Percentiles rank a stretch among this genome's conserved stretches.
Evolutionary conservation across 768 basidiomycete genomes (phyloP).

Genomic region (Jaapia argillacea): DNA sequence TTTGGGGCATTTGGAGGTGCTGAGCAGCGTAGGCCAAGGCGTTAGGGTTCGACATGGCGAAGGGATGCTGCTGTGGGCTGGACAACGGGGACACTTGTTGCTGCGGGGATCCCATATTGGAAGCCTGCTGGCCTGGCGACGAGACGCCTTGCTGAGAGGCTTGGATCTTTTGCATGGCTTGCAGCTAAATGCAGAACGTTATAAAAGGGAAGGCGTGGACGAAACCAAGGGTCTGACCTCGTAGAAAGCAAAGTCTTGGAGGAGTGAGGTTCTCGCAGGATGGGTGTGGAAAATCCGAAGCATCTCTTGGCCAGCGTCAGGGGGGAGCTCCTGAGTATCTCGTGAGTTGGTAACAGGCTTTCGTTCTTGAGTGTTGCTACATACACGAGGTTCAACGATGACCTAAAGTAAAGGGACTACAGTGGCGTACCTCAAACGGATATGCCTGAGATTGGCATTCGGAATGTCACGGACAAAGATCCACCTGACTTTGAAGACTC

Average conservation of each 20-base stretch:
- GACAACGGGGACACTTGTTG: slow-evolving; percentile 30
- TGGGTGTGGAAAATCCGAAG: slow-evolving; percentile 91
- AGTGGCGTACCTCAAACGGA: slow-evolving; percentile 60
- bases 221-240: slow-evolving; percentile 42
- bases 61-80: slow-evolving; percentile 35
- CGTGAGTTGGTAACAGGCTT: slow-evolving; percentile 98
- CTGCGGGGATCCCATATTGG: slow-evolving; percentile 19
- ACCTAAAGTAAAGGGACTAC: background rate
- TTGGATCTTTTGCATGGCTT: slow-evolving; percentile 70
- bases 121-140: slow-evolving; percentile 17
- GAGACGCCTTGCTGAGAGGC: slow-evolving; percentile 22
- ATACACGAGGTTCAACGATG: slow-evolving; percentile 5
- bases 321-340: slow-evolving; percentile 93
- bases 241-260: slow-evolving; percentile 91
- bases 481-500: slow-evolving; percentile 97
- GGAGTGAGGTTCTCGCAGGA: slow-evolving; percentile 82
- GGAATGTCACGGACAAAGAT: slow-evolving; percentile 95
- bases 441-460: slow-evolving; percentile 81
- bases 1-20: slow-evolving; percentile 38
- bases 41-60: slow-evolving; percentile 38
- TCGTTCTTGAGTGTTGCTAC: slow-evolving; percentile 94
- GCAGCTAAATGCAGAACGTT: slow-evolving; percentile 41
- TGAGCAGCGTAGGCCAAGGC: slow-evolving; percentile 41
- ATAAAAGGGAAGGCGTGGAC: background rate
- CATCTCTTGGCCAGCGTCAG: slow-evolving; percentile 96